Percentiles rank a stretch among this genome's conserved stretches.
Conservation (phyloP, 2,329 filamentous ascomycete genomes). For the Penicillium nordicum region DNA sequence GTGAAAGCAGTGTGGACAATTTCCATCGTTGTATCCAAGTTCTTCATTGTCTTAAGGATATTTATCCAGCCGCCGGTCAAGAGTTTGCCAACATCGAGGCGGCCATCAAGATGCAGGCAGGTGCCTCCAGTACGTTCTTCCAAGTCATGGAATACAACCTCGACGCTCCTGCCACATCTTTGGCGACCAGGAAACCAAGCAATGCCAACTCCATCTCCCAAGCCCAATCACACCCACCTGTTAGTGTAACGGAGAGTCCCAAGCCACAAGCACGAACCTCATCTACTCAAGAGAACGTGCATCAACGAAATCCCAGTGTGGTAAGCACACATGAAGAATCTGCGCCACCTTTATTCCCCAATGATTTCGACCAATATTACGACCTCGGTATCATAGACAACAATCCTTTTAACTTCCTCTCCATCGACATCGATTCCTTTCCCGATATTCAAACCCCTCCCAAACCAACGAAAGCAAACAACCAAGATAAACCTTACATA, state of each 20-base stretch:
- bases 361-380: constrained; percentile 27
- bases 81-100: constrained; percentile 44
- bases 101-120: constrained; percentile 32
- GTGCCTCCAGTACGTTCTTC: constrained; percentile 29
- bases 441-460: constrained; percentile 13
- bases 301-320: constrained; percentile 6
- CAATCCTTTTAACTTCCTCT: constrained; percentile 22
- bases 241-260: not conserved
- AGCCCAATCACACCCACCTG: constrained; percentile 3
- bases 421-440: constrained; percentile 27
- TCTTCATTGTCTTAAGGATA: constrained; percentile 76
- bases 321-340: constrained; percentile 1
- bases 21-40: constrained; percentile 84
- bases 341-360: constrained; percentile 14
- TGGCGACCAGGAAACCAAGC: constrained; percentile 16
- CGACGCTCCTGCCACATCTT: constrained; percentile 11
- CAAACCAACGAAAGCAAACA: constrained; percentile 1
- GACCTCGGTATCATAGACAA: constrained; percentile 7
- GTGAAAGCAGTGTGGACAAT: constrained; percentile 67
- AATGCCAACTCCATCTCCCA: constrained; percentile 11
- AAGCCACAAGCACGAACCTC: not conserved
- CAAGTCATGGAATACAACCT: constrained; percentile 32
- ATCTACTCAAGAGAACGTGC: not conserved
- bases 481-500: not conserved
- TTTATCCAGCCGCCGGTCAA: constrained; percentile 82